phyloP scores from a whole-genome alignment of 2,329 filamentous ascomycete species.

The Penicillium sclerotiorum region DNA sequence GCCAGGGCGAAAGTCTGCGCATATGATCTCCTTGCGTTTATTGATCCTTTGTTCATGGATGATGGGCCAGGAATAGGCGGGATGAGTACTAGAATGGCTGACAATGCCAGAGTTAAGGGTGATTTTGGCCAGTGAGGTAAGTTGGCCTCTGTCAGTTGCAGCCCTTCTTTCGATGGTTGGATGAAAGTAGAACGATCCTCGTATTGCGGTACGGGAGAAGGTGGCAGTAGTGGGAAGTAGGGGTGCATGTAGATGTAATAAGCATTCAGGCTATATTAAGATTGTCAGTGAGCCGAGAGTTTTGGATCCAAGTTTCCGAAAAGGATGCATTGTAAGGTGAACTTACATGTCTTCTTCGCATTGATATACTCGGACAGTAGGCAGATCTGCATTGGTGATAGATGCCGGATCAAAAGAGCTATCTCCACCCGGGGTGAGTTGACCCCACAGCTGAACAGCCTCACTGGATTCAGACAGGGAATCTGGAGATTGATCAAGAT shows the following conservation, averaged over 20 bases:
- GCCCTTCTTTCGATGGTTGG: neutral
- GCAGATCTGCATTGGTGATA: constrained; percentile 4
- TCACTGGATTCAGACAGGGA: constrained; percentile 11
- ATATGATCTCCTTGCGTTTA: constrained; percentile 21
- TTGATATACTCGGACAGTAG: constrained; percentile 18
- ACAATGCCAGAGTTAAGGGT: constrained; percentile 24
- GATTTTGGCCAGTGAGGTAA: constrained; percentile 25
- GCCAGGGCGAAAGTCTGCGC: constrained; percentile 27
- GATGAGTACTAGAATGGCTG: constrained; percentile 26
- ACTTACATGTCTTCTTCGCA: constrained; percentile 27
- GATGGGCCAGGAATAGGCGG: constrained; percentile 14
- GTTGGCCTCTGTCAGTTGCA: constrained; percentile 9
- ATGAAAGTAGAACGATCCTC: constrained; percentile 13
- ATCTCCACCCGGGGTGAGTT: constrained; percentile 12
- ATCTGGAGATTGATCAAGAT: constrained; percentile 21
- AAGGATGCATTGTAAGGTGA: too few relatives aligned
- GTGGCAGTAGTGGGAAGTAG: constrained; percentile 28
- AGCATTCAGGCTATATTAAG: constrained; percentile 21
- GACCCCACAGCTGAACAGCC: constrained; percentile 14
- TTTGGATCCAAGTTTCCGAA: too few relatives aligned
- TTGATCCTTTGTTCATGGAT: constrained; percentile 8
- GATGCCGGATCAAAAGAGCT: constrained; percentile 4
- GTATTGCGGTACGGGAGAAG: constrained; percentile 8
- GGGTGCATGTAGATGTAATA: constrained; percentile 32
- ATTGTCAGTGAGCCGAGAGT: too few relatives aligned